Evolutionary conservation across 2,329 filamentous ascomycete genomes (phyloP), one percentile per base, ranked within the genome.

Genomic region (Zymoseptoria tritici): DNA sequence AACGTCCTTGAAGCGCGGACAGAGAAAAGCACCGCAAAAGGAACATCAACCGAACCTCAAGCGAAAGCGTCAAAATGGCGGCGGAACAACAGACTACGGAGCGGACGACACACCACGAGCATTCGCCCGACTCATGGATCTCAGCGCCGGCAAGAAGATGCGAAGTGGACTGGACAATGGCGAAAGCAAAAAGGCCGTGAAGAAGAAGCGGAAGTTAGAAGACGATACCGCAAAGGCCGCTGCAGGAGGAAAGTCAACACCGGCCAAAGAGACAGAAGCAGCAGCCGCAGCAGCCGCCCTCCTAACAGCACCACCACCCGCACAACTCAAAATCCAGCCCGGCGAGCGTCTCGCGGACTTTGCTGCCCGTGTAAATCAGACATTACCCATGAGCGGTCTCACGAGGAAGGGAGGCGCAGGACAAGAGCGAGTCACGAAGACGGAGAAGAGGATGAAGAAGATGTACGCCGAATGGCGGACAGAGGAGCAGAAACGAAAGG

Each of bases 271-370:
- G 21, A 55, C 55, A 20, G 51, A 57, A 21, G 21, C 62, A 21
- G 26, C 55, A 13, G 52, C 57, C 50, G 50, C 59, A 36, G 52
- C 22, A 52, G 50, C 59, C 24, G 52, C 53, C 13, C n/a, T 61
- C n/a, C 22, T 54, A n/a, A 46, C 55, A 53, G 52, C 59, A 42
- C 54, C 56, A 24, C 55, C 59, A 16, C 56, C 3, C 19, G 75
- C 79, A 24, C 69, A 81, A 2, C 86, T 85, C 0, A 89, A 83
- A 54, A 97, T 97, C 64, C 82, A 85, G 16, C 91, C 92, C 0
- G 90, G 91, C 56, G 94, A 99, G 74, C 84, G 85, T 56, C 78
- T 97, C 70, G 85, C 87, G 4, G 89, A 95, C 56, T 99, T 95
- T 71, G 79, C 86, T 7, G 84, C 86, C 9, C 85, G 92, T 29